Evolutionary conservation across 805 yeast species (phyloP), one percentile per base, ranked within the genome.

Genomic region (Yarrowia deformans): DNA sequence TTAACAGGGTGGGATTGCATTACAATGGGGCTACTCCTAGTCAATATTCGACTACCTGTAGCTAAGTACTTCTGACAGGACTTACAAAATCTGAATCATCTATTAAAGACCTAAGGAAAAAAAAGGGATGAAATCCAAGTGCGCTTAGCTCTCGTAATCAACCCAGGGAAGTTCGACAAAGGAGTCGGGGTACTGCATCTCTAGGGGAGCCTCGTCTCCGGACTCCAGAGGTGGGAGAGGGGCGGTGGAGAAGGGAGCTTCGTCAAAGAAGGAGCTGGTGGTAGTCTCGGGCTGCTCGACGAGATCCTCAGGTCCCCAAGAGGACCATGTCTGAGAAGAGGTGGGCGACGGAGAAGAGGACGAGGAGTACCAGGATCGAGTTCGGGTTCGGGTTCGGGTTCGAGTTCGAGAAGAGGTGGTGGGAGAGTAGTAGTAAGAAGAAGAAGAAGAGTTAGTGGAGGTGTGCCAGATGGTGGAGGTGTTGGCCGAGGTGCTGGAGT

Each of bases 251-350:
- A 56, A 56, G 16, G 63, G 63, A 42, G 63, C 63, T 3, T 23
- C 63, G 48, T 56, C 63, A 42, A 56, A 56, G 45, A 13, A 32
- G 18, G 58, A 35, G 58, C 58, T 54, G 42, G 60, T 54, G 8
- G 60, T 54, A 4, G 60, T 45, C 45, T 54, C 60, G 12, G 60
- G 60, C 35, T 39, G 45, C 48, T 56, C 63, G 48, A 29, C 3
- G 7, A 56, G 48, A 13, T 40, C 42, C 48, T 56, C 63, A 14
- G 56, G 56, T 16, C 35, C 60, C 45, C 35, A 54, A 37, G 60
- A 39, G 9, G 45, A 39, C 60, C 60, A 23, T 45, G 23, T 23
- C 45, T 34, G 23, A 23, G 45, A 12, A 34, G 46, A 40, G 9
- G 61, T 50, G 23, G 40, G 5, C 16, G 29, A 23, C 3, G 29